Base-by-base conservation (phyloP, 345 rosid genomes). In the Salix brachista region DNA sequence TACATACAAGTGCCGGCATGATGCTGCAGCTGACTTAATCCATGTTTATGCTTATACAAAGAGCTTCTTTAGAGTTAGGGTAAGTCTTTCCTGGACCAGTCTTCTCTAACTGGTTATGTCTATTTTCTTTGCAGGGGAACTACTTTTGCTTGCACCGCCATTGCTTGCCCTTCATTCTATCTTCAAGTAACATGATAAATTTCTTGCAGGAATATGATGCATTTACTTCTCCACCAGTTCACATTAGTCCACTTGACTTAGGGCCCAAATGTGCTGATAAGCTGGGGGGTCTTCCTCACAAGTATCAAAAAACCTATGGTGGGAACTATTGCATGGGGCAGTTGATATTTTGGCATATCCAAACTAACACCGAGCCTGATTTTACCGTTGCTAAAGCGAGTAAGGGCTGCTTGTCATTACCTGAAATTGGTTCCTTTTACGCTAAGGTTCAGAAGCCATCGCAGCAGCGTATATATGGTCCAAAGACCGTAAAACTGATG, bases 1-100 rank as follows among this genome's bases (percentile, higher is more conserved):
- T 85, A 89, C 95, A 70, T 90, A 91, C 83, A 94, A 89, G 85
- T 94, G 97, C 77, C 92, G 98, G 79, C 90, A 96, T 72, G 99
- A 96, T 80, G 99, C 99, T 72, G 98, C 99, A 60, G 99, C 99
- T 78, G 99, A 96, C 88, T 88, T 96, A 85, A 87, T 96, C 81
- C 98, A 96, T 80, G 80, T 91, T 70, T 94, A 94, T 79, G 99
- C 99, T 39, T 89, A 92, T 80, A 94, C 97, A 50, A 94, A 94
- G 84, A 84, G 86, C 83, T 96, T 91, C 81, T 87, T 90, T 76
- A 90, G 85, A 88, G 83, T 96, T 86, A 88, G 81, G 85, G 99
- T 94, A 67, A 85, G 94, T 83, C 36, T 62, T 78, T 54, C 65
- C 13, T 36, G 3, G 5, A 9, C 26, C 44, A 50, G 32, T 74